These are phyloP conservation scores for Botryotinia narcissicola DNA, from an alignment of 2,329 filamentous ascomycete species.

Conservation along the genomic window DNA sequence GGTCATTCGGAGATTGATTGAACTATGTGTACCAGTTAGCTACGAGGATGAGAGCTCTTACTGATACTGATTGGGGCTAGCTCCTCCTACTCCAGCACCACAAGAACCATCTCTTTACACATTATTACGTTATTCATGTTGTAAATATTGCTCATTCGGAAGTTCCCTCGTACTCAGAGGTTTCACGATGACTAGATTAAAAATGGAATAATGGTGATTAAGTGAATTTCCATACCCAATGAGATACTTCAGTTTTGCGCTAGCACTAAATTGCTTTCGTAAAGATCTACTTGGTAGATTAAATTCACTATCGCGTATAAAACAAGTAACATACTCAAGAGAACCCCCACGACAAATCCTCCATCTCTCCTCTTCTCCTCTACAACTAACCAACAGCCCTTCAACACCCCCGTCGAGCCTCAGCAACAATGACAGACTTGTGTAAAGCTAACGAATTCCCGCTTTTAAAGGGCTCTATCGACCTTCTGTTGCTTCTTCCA, in stretches of 20 bases:
- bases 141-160: too few relatives aligned
- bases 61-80: too few relatives aligned
- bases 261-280: background rate
- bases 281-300: background rate
- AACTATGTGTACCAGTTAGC: too few relatives aligned
- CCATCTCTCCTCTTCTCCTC: fast-evolving
- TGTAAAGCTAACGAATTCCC: background rate
- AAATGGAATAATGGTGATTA: too few relatives aligned
- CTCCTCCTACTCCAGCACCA: too few relatives aligned
- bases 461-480: background rate
- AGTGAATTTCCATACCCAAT: too few relatives aligned
- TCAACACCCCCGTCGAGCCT: fast-evolving
- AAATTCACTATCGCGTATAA: background rate
- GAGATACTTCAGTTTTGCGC: background rate
- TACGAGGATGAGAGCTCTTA: too few relatives aligned
- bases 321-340: fast-evolving
- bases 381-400: background rate
- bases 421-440: background rate
- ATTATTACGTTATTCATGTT: too few relatives aligned
- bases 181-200: too few relatives aligned
- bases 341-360: fast-evolving
- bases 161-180: too few relatives aligned
- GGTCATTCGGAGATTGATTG: too few relatives aligned
- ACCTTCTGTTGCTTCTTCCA: background rate
- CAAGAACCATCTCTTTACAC: too few relatives aligned